Percentiles rank a stretch among this genome's conserved stretches.
Evolutionary conservation across 768 basidiomycete species (phyloP).

Genomic region (Mycena filopes): DNA sequence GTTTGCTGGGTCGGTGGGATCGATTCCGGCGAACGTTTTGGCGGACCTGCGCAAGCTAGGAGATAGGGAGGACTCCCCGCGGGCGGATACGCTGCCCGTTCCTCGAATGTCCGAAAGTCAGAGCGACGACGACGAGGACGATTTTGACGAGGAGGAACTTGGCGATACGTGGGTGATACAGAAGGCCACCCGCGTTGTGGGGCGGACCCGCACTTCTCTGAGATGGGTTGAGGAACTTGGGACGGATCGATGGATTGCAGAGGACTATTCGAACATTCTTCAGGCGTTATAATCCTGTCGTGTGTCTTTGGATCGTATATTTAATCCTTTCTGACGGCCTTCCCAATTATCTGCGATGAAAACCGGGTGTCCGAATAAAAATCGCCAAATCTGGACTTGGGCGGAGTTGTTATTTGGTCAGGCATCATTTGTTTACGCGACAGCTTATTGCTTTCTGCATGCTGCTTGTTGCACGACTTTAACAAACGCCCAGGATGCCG

Average conservation of each 20-base stretch:
- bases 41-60: conserved; percentile 12
- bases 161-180: conserved; percentile 12
- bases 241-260: conserved; percentile 23
- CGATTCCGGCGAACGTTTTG: conserved; percentile 15
- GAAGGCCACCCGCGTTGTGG: conserved; percentile 9
- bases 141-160: conserved; percentile 1
- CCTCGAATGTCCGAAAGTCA: not conserved
- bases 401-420: conserved; percentile 4
- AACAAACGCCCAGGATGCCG: conserved; percentile 45
- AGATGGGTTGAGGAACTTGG: conserved; percentile 17
- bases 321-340: too few species aligned
- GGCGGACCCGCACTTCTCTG: not conserved
- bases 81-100: not conserved
- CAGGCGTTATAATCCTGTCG: conserved; percentile 16
- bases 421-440: not conserved
- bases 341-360: too few species aligned
- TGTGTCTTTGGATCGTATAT: too few species aligned
- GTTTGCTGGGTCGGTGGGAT: conserved; percentile 22
- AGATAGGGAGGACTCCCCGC: not conserved
- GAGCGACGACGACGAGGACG: conserved; percentile 12
- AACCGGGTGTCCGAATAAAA: not conserved
- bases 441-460: conserved; percentile 18
- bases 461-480: conserved; percentile 28
- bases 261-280: conserved; percentile 21
- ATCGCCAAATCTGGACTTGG: conserved; percentile 8